Conservation (phyloP, 108 stramenopile species). For the Pseudonitzschia delicatissima region DNA sequence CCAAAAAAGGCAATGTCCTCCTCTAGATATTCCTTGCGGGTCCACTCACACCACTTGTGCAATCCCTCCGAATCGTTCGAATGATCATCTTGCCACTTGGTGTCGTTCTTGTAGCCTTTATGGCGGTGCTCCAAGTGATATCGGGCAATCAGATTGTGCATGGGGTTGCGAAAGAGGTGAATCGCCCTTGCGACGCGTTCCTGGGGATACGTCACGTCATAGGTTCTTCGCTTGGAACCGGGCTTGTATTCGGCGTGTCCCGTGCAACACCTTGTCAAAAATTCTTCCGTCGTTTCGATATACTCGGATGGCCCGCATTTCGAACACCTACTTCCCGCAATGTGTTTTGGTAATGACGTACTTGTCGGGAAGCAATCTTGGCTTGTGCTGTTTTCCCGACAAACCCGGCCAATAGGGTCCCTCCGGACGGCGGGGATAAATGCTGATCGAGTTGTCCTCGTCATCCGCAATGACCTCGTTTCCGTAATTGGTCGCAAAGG, state of each 20-base stretch:
- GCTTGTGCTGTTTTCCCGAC: constrained; percentile 28
- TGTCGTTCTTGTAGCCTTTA: constrained; percentile 20
- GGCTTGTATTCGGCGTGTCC: constrained; percentile 18
- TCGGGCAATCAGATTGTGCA: constrained; percentile 67
- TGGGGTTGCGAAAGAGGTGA: constrained; percentile 68
- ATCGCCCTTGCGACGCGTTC: constrained; percentile 60
- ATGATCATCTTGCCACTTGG: constrained; percentile 23
- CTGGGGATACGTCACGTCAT: constrained; percentile 24
- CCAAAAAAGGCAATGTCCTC: constrained; percentile 31
- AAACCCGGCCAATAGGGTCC: constrained; percentile 51
- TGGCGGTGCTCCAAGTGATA: constrained; percentile 59
- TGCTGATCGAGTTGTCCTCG: constrained; percentile 23
- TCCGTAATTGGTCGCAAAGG: constrained; percentile 39
- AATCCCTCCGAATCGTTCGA: constrained; percentile 38
- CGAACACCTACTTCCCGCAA: constrained; percentile 63
- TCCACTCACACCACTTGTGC: constrained; percentile 33
- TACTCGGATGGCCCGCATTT: constrained; percentile 57
- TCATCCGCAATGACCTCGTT: constrained; percentile 30
- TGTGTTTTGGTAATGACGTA: constrained; percentile 82
- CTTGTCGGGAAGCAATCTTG: constrained; percentile 32
- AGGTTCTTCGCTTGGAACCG: neutral
- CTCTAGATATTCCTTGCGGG: constrained; percentile 4
- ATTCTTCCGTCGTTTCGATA: constrained; percentile 43
- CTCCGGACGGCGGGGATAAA: constrained; percentile 41
- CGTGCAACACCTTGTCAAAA: constrained; percentile 36